Base-by-base conservation (phyloP, 768 basidiomycete species). In the Boletus subcaerulescens region DNA sequence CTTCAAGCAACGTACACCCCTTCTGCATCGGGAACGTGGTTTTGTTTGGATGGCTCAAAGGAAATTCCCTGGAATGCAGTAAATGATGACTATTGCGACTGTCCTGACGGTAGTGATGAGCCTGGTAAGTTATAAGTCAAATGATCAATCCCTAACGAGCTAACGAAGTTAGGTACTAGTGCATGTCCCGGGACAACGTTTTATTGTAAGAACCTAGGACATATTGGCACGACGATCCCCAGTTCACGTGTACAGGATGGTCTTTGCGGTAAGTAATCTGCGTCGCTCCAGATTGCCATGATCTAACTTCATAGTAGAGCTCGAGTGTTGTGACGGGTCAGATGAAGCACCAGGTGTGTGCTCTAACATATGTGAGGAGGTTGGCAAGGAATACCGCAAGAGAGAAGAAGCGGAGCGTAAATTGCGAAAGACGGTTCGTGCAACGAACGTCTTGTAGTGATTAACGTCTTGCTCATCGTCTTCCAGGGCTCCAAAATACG, bases 11-110 rank as follows among this genome's bases (percentile, higher is more conserved):
- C 79, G 70, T 91, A 91, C 64, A 70, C 70, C 4, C 78, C 86
- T 13, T 46, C 58, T 20, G 70, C 75, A 7, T 76, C 79, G 22
- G 80, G 77, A 53, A 75, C 71, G 15, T 96, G 93, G 89, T 79
- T 74, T 58, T 97, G 93, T 73, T 73, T 96, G 56, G 87, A 94
- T 62, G 88, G 86, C 20, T 86, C 84, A 0, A 86, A 85, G 64
- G 78, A 82, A 57, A 91, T 98, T 59, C 74, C 86, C 3, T 93
- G 86, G 85, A 72, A 75, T 33, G 84, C 89, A 18, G 85, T 97
- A 24, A 97, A 98, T 69, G 92, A 98, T 66, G 93, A 98, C 71
- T 93, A 86, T 64, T 98, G 94, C 66, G 94, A 98, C 73, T 98
- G 94, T 66, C 77, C 78, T 31, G 94, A 97, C 65, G 93, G 93